Base-by-base conservation (phyloP, 164 flowering plant genomes). In the Aristolochia fimbriata region DNA sequence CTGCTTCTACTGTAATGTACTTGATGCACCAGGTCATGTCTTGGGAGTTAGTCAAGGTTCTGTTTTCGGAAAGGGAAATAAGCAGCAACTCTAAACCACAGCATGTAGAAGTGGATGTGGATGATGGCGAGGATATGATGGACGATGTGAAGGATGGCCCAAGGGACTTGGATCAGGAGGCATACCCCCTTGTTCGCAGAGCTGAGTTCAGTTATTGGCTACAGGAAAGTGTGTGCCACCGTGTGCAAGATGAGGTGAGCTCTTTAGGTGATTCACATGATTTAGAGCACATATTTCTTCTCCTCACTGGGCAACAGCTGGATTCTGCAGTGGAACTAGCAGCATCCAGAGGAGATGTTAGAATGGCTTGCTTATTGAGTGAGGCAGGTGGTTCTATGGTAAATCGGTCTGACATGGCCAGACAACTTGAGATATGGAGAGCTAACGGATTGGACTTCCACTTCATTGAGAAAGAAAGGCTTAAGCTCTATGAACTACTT, bases 161-260 rank as follows among this genome's bases (percentile, higher is more conserved):
- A 58, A 69, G 78, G 15, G 87, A 80, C 33, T 74, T 76, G 63
- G 96, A 90, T 27, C 62, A 43, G 16, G 96, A 89, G 74, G 94
- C 99, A 48, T 87, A 86, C 61, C 86, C 94, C 52, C 78, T 86
- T 68, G 70, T 91, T 54, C 84, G 95, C 27, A 83, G 95, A 69
- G 96, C 99, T 31, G 87, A 86, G 65, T 94, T 94, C 71, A 94
- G 99, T 66, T 80, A 68, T 68, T 94, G 97, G 99, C 77, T 94
- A 78, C 95, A 85, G 73, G 99, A 94, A 71, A 82, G 91, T 85
- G 95, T 94, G 56, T 82, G 77, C 65, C 88, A 82, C 68, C 87
- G 83, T 43, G 96, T 93, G 30, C 96, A 93, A 66, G 82, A 83
- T 30, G 93, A 88, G 49, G 71, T 88, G 24, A 83, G 93, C 80